Evolutionary conservation across 108 stramenopile genomes (phyloP).

Genomic region (Nitzschia putrida): DNA sequence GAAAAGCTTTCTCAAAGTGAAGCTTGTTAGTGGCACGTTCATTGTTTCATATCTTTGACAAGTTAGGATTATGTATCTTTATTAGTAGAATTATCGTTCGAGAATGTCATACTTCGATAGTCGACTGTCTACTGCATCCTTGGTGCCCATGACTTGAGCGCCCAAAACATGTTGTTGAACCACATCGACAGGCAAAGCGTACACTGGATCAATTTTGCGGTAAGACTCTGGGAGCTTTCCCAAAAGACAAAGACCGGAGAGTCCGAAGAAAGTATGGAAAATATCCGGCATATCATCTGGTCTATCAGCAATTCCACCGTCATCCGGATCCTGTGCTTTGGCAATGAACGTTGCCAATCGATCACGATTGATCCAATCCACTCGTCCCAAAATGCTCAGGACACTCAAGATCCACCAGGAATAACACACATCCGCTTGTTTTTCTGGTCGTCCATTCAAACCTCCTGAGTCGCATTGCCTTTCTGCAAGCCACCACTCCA

Average conservation of each 20-base stretch:
- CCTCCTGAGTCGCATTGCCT: conserved; percentile 98
- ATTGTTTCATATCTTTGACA: not conserved
- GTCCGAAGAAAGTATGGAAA: conserved; percentile 98
- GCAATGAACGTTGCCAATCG: conserved; percentile 89
- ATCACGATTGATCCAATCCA: conserved; percentile 86
- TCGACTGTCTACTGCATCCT: conserved; percentile 39
- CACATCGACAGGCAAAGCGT: conserved; percentile 82
- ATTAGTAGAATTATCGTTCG: conserved; percentile 5
- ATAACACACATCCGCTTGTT: conserved; percentile 99
- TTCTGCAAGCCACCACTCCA: conserved; percentile 99
- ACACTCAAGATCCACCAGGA: conserved; percentile 97
- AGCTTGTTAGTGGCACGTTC: too few relatives aligned
- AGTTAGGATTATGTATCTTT: not conserved
- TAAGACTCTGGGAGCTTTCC: conserved; percentile 61
- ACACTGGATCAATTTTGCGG: conserved; percentile 83
- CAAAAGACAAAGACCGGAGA: conserved; percentile 89
- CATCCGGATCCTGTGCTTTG: conserved; percentile 95
- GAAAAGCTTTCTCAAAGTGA: conserved; percentile 13
- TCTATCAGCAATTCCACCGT: conserved; percentile 97
- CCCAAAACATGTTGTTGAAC: conserved; percentile 55
- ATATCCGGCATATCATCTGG: conserved; percentile 95
- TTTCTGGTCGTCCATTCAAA: conserved; percentile 96
- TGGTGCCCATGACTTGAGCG: conserved; percentile 57
- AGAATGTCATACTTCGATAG: conserved; percentile 42
- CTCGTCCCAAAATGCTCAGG: conserved; percentile 89